A percentile compares a stretch with the other conserved stretches of the same genome.
These are phyloP conservation scores for Tylopilus vinaceipallidus DNA, from an alignment of 768 basidiomycete genomes.

Conservation along the genomic window DNA sequence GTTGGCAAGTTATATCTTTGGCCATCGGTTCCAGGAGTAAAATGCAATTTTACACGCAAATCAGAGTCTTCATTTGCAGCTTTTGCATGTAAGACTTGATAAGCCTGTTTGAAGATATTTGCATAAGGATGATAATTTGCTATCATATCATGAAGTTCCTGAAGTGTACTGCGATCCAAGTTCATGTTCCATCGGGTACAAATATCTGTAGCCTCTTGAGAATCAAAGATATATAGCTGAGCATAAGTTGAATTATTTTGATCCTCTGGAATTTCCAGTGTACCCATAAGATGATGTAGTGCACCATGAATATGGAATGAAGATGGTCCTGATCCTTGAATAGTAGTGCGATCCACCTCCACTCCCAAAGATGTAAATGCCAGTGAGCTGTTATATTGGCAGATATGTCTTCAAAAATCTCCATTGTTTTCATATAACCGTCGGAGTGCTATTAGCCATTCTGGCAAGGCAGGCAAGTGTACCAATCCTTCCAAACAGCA, in stretches of 20 bases:
- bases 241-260: background rate
- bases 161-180: too few relatives aligned
- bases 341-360: background rate
- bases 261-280: background rate
- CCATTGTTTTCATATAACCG: constrained; percentile 15
- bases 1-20: too few relatives aligned
- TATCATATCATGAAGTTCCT: too few relatives aligned
- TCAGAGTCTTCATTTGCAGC: too few relatives aligned
- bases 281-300: background rate
- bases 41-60: too few relatives aligned
- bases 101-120: too few relatives aligned
- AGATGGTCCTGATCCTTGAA: background rate
- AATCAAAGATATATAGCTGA: background rate
- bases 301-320: background rate
- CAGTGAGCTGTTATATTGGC: background rate
- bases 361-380: background rate
- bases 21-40: too few relatives aligned
- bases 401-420: background rate
- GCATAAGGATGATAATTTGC: too few relatives aligned
- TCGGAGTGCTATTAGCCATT: constrained; percentile 16
- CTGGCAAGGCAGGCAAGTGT: constrained; percentile 15
- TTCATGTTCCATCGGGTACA: too few relatives aligned
- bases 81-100: too few relatives aligned
- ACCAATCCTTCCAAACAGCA: constrained; percentile 32
- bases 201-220: too few relatives aligned